Percentiles rank a stretch among this genome's conserved stretches.
phyloP scores from a whole-genome alignment of 1,284 basidiomycete genomes.

The Boletellus dicymbophilus region DNA sequence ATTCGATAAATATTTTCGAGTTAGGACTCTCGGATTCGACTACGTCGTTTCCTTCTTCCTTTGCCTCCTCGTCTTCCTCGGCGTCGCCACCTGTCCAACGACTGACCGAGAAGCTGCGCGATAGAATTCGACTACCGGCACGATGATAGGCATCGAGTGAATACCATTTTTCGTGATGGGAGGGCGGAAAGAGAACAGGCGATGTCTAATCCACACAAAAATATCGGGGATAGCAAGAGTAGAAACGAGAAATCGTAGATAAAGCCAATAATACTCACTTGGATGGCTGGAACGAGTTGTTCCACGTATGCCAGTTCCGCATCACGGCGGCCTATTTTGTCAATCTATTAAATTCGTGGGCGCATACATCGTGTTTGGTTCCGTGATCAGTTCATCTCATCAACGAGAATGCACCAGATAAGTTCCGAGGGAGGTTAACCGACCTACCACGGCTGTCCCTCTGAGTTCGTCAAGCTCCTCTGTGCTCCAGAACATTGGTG shows the following conservation, averaged over 20 bases:
- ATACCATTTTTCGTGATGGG: constrained; percentile 54
- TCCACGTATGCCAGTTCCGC: constrained; percentile 78
- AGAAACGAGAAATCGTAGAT: background rate
- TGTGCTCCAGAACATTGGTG: constrained; percentile 94
- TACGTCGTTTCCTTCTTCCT: constrained; percentile 32
- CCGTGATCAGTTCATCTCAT: constrained; percentile 13
- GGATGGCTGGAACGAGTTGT: constrained; percentile 65
- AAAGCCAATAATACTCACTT: constrained; percentile 42
- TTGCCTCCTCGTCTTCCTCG: constrained; percentile 17
- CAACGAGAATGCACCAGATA: too few species aligned
- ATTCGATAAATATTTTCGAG: constrained; percentile 34
- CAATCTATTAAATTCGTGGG: constrained; percentile 50
- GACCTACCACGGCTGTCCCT: constrained; percentile 88
- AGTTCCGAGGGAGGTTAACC: constrained; percentile 36
- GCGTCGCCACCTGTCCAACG: constrained; percentile 46
- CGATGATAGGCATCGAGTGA: constrained; percentile 81
- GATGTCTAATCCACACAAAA: constrained; percentile 49
- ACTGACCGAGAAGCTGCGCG: constrained; percentile 85
- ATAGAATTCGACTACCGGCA: constrained; percentile 93
- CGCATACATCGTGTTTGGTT: background rate
- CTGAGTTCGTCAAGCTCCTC: constrained; percentile 75
- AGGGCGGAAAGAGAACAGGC: constrained; percentile 68
- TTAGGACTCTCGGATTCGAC: constrained; percentile 18
- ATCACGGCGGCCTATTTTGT: constrained; percentile 86
- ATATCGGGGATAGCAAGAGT: too few species aligned